Evolutionary conservation across 2,329 filamentous ascomycete species (phyloP).

Genomic region (Alternaria brassicicola): DNA sequence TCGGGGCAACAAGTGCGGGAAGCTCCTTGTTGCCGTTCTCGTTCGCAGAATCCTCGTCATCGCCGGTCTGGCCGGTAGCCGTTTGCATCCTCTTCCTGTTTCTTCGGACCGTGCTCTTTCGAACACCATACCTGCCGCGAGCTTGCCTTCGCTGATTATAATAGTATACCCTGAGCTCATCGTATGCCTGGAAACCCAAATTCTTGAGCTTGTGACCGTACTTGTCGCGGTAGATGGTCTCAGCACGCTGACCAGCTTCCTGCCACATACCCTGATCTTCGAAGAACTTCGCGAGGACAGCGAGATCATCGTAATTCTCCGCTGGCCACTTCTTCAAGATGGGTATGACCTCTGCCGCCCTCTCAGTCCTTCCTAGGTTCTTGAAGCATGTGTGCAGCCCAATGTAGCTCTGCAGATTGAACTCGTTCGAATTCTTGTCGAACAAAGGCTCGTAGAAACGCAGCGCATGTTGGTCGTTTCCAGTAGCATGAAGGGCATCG

Average conservation of each 20-base stretch:
- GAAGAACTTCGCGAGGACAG: conserved; percentile 83
- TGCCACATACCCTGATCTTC: conserved; percentile 70
- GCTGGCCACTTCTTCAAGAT: conserved; percentile 74
- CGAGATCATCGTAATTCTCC: conserved; percentile 75
- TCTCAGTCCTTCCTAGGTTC: conserved; percentile 64
- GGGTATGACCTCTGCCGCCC: conserved; percentile 79
- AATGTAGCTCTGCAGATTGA: conserved; percentile 40
- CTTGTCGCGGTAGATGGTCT: conserved; percentile 76
- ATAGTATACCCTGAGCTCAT: conserved; percentile 37
- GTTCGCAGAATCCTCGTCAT: conserved; percentile 26
- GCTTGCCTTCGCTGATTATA: conserved; percentile 32
- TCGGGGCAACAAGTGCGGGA: conserved; percentile 23
- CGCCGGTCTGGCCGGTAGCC: conserved; percentile 26
- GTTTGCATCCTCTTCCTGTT: conserved; percentile 35
- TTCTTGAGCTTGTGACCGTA: conserved; percentile 54
- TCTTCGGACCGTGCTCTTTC: conserved; percentile 35
- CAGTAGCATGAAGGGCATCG: conserved; percentile 61
- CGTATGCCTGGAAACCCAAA: conserved; percentile 39
- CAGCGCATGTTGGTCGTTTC: conserved; percentile 61
- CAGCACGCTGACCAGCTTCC: conserved; percentile 52
- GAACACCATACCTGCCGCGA: conserved; percentile 36
- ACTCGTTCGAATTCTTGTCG: conserved; percentile 28
- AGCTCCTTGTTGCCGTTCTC: conserved; percentile 21
- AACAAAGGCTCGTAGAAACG: conserved; percentile 62
- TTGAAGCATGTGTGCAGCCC: conserved; percentile 67